Conservation (phyloP, 1,284 basidiomycete genomes). For the Serendipita sp. region DNA sequence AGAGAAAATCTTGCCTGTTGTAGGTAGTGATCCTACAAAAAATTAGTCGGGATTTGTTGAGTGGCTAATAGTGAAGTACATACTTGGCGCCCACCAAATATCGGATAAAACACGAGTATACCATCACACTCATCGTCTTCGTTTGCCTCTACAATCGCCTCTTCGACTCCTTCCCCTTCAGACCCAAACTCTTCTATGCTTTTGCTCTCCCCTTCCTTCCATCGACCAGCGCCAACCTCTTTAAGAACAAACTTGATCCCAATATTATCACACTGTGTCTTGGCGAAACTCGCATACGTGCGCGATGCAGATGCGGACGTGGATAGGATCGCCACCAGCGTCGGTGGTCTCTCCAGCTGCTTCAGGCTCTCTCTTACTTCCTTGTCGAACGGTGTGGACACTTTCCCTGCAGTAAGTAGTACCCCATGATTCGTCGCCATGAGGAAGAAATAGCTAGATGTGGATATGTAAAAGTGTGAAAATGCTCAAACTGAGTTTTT, state of each 20-base stretch:
- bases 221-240: conserved; percentile 41
- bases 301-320: conserved; percentile 78
- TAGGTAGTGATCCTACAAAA: conserved; percentile 77
- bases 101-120: conserved; percentile 92
- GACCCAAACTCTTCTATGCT: conserved; percentile 37
- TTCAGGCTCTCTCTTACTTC: conserved; percentile 44
- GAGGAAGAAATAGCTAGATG: background rate
- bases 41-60: conserved; percentile 9
- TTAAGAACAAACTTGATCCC: conserved; percentile 79
- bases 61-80: conserved; percentile 23
- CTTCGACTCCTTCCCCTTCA: conserved; percentile 70
- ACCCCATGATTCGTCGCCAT: conserved; percentile 28
- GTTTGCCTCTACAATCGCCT: conserved; percentile 90
- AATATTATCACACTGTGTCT: conserved; percentile 77
- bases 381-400: conserved; percentile 51
- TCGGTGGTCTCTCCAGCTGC: conserved; percentile 36
- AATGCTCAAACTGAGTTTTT: too few relatives aligned
- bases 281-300: conserved; percentile 88
- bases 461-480: too few relatives aligned
- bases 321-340: conserved; percentile 84
- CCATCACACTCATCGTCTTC: conserved; percentile 76
- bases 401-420: conserved; percentile 58
- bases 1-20: conserved; percentile 47
- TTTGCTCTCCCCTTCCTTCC: conserved; percentile 11
- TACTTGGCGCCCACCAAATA: conserved; percentile 72